phyloP scores from a whole-genome alignment of 1,284 basidiomycete genomes.

The Heterobasidion parviporum region DNA sequence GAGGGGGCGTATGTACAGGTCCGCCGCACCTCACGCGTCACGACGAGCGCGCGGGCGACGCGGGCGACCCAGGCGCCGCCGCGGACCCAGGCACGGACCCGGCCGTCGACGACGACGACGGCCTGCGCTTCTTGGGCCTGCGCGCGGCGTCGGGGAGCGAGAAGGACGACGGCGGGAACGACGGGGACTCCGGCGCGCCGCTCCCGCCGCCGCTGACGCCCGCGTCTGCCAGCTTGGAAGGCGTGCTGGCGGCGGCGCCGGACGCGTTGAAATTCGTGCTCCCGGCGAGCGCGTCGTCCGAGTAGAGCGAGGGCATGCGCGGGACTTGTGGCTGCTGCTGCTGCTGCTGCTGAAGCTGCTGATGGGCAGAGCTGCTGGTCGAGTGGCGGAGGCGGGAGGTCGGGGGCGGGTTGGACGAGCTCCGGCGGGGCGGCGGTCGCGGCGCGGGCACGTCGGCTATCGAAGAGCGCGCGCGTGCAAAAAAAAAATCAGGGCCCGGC shows the following conservation, averaged over 20 bases:
- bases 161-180: background rate
- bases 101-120: background rate
- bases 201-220: too few relatives aligned
- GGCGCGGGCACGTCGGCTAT: background rate
- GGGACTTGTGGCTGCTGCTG: background rate
- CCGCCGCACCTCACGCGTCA: too few relatives aligned
- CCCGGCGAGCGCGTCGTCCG: background rate
- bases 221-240: background rate
- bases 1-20: too few relatives aligned
- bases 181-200: background rate
- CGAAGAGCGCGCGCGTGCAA: background rate
- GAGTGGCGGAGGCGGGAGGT: slow-evolving; percentile 4
- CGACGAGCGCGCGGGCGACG: too few relatives aligned
- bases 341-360: too few relatives aligned
- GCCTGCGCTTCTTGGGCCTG: background rate
- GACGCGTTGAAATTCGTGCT: background rate
- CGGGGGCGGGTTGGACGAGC: slow-evolving; percentile 6
- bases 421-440: slow-evolving; percentile 9
- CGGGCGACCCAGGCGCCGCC: too few relatives aligned
- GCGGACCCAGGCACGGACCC: too few relatives aligned
- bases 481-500: background rate
- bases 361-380: background rate
- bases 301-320: background rate
- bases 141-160: background rate
- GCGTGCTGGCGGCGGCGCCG: background rate